Percentiles rank a stretch among this genome's conserved stretches.
These are phyloP conservation scores for Naematelia encephala DNA, from an alignment of 768 basidiomycete species.

Conservation along the genomic window DNA sequence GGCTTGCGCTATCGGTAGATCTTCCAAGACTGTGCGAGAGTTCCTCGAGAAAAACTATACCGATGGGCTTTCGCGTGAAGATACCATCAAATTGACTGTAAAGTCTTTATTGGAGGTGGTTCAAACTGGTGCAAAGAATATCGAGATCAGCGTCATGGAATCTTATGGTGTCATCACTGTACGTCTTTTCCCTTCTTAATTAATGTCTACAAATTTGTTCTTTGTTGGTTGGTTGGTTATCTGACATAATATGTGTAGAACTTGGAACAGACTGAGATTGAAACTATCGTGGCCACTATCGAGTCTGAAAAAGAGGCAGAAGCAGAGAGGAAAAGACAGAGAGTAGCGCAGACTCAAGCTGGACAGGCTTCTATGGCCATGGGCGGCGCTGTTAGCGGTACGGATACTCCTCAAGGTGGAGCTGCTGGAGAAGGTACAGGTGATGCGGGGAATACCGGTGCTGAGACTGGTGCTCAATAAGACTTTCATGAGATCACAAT, in stretches of 20 bases:
- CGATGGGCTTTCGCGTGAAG: conserved; percentile 80
- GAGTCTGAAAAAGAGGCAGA: conserved; percentile 97
- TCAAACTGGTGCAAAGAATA: conserved; percentile 99
- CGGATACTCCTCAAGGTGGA: conserved; percentile 5
- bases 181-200: conserved; percentile 31
- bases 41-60: conserved; percentile 98
- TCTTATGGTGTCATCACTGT: conserved; percentile 90
- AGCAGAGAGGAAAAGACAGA: conserved; percentile 87
- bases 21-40: conserved; percentile 96
- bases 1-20: conserved; percentile 97
- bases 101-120: conserved; percentile 96
- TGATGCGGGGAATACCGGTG: conserved; percentile 8
- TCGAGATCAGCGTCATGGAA: conserved; percentile 98
- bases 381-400: conserved; percentile 20
- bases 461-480: conserved; percentile 34
- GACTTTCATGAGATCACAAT: too few species aligned
- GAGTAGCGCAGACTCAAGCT: conserved; percentile 72
- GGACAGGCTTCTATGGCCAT: conserved; percentile 46
- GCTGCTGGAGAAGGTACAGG: conserved; percentile 16
- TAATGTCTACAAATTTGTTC: background rate
- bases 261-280: conserved; percentile 80
- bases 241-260: conserved; percentile 62
- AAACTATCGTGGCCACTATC: conserved; percentile 85
- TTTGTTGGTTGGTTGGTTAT: too few species aligned
- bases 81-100: conserved; percentile 89